Percentiles rank a stretch among this genome's conserved stretches.
phyloP scores from a whole-genome alignment of 2,329 filamentous ascomycete species.

The Fusarium bactridioides region DNA sequence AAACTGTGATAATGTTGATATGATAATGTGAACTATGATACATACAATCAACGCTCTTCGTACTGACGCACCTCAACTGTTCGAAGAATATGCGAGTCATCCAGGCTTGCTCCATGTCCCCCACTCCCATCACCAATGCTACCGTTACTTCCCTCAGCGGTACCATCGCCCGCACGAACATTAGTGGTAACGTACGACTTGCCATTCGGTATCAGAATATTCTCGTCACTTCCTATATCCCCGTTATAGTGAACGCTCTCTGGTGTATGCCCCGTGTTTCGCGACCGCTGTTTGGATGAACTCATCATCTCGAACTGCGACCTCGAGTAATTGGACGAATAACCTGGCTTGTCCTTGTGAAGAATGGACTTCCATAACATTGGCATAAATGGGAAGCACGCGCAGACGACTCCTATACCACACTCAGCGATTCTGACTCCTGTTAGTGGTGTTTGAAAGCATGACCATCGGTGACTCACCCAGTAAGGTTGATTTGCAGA shows the following conservation, averaged over 20 bases:
- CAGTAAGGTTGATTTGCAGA: conserved; percentile 24
- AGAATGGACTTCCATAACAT: conserved; percentile 31
- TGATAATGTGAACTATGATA: no score
- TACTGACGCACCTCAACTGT: conserved; percentile 24
- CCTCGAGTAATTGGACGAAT: conserved; percentile 18
- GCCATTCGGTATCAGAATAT: conserved; percentile 6
- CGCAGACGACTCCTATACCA: conserved; percentile 23
- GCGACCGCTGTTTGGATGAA: neutral
- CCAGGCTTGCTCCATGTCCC: neutral
- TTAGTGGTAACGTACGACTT: conserved; percentile 15
- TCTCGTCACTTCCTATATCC: conserved; percentile 15
- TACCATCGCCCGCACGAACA: neutral
- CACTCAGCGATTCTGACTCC: conserved; percentile 13
- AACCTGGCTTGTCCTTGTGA: conserved; percentile 21
- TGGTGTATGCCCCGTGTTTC: neutral
- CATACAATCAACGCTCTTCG: neutral
- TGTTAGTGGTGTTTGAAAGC: neutral
- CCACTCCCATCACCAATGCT: neutral
- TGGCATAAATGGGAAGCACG: conserved; percentile 28
- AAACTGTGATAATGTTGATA: accelerated
- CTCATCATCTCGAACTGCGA: conserved; percentile 29
- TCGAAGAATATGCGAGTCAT: conserved; percentile 11
- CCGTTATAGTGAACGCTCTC: conserved; percentile 2
- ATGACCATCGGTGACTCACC: neutral
- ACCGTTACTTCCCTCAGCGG: neutral